Evolutionary conservation across 2,329 filamentous ascomycete species (phyloP), one percentile per base, ranked within the genome.

Genomic region (Aspergillus ruber): DNA sequence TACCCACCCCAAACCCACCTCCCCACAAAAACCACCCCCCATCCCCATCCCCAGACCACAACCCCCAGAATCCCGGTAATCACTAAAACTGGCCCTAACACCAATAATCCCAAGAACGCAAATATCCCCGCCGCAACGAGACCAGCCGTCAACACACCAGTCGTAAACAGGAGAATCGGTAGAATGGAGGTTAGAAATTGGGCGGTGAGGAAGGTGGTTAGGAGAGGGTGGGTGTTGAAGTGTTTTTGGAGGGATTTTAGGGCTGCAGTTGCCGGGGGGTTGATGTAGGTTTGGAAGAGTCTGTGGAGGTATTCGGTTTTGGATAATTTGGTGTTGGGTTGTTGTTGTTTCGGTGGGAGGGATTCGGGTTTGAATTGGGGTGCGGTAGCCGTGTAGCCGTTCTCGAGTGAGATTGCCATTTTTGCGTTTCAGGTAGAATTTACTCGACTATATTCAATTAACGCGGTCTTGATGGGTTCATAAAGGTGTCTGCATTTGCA

Each of bases 71-170:
- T 76, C 10, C 78, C 81, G 2, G 84, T 83, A 52, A 88, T 65
- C 64, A 87, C 79, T 33, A 91, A 69, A 0, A 82, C 78, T 1
- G 86, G 86, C 0, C 88, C 69, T 13, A 93, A 75, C 36, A 90
- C 62, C 42, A 88, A 63, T 9, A 86, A 70, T 2, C 84, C 85
- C 40, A 88, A 65, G 6, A 78, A 57, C 4, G 69, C 76, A 38
- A 80, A 64, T 15, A 81, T 52, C 35, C 87, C 59, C 10, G 83
- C 83, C 25, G 76, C 75, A 38, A 82, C 68, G 36, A 86, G 62
- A 13, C 84, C 79, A 63, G 88, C 78, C 52, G 83, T 65, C 52
- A 84, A 67, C 50, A 83, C 79, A 35, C 79, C 81, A 36, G 83
- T 56, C 47, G 77, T 53, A 72, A 93, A 91, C 52, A 90, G 69